A percentile compares a stretch with the other conserved stretches of the same genome.
phyloP scores from a whole-genome alignment of 176 grass and related monocot genomes.

The Miscanthus lutarioriparius region DNA sequence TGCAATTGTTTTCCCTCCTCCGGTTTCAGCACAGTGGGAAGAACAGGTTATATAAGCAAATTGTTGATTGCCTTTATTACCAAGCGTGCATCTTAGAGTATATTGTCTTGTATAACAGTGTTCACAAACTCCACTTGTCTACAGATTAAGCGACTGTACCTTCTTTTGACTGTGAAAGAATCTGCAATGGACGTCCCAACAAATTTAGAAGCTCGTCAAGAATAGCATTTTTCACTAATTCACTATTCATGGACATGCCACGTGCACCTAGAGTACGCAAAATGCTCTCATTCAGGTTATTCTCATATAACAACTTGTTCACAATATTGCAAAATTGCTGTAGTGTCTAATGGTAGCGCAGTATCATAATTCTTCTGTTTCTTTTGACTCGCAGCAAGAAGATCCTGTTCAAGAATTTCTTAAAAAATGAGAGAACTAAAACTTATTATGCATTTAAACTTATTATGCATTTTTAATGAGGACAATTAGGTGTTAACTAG shows the following conservation, averaged over 20 bases:
- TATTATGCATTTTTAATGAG: conserved; percentile 1
- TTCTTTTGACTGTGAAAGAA: conserved; percentile 97
- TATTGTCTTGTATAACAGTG: conserved; percentile 4
- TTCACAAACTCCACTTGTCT: conserved; percentile 40
- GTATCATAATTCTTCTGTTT: background rate
- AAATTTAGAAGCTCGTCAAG: conserved; percentile 92
- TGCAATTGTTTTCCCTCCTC: conserved; percentile 76
- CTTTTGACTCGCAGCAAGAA: background rate
- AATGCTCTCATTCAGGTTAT: conserved; percentile 99
- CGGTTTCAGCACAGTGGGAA: conserved; percentile 86
- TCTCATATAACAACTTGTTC: conserved; percentile 22
- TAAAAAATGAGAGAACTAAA: background rate
- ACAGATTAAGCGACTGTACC: conserved; percentile 84
- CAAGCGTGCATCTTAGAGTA: background rate
- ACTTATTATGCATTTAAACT: background rate
- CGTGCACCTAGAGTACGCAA: conserved; percentile 88
- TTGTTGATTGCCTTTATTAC: conserved; percentile 22
- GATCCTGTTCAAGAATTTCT: background rate
- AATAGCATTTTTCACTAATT: conserved; percentile 98
- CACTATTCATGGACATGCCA: conserved; percentile 98
- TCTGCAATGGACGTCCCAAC: conserved; percentile 90
- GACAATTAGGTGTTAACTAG: background rate
- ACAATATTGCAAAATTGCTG: background rate
- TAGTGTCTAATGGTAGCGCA: conserved; percentile 19
- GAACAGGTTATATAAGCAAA: conserved; percentile 62